Evolutionary conservation across 176 grass and related monocot genomes (phyloP), one percentile per base, ranked within the genome.

Genomic region (Pontederia crassipes): DNA sequence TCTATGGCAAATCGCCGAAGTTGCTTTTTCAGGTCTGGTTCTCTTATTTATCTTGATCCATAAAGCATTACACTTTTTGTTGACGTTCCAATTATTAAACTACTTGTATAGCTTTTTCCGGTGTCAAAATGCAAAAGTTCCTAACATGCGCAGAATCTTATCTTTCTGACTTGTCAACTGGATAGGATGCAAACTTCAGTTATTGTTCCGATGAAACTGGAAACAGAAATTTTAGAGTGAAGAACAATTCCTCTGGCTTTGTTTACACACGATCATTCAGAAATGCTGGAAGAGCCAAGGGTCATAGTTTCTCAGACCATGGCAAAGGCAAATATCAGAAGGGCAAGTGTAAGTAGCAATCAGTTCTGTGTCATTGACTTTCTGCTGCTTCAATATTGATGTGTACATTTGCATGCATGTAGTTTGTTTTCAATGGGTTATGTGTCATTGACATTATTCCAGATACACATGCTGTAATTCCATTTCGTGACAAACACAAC

Each of bases 1-100:
- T 85, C 8, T 71, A 55, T 60, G 86, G 86, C 76, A 96, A 96
- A 74, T 7, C 83, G 26, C 80, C 80, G 13, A 75, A 63, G 15
- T 49, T 54, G 13, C 48, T 76, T 65, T 24, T 85, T 69, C 75
- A 85, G 72, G 81, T 85, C 60, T 49, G 35, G 3, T 59, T 58
- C 54, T 16, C 24, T 51, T 78, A 13, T 17, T 73, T 9, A 8
- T 16, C 0, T 46, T 67, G 5, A 65, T 45, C 66, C 55, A 9
- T 64, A 10, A 12, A 66, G 12, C 17, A 17, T 48, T 40, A 57
- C 64, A 5, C 29, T 11, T 47, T 78, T 74, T 46, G 3, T 53
- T 54, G 18, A 45, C 24, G 1, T 28, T 13, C 13, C 51, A n/a
- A 14, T 68, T 46, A 12, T 16, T 11, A 53, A 24, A 18, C 17